These are phyloP conservation scores for Thalassiosira profunda DNA, from an alignment of 108 stramenopile genomes.

Conservation along the genomic window DNA sequence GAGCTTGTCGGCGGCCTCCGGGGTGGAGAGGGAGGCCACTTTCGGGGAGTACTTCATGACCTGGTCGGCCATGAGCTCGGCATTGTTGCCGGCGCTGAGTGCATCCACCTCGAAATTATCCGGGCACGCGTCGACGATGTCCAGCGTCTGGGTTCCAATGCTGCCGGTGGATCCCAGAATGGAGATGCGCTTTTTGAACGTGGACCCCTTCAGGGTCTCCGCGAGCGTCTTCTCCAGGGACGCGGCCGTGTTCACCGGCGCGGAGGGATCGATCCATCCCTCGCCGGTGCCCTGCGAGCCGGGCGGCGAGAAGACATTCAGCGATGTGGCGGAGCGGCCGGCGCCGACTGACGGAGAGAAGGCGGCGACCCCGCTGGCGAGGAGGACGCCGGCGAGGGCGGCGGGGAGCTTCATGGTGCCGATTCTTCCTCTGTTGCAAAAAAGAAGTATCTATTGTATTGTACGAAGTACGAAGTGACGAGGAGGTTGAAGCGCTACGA, in stretches of 20 bases:
- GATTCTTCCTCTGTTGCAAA: too few species aligned
- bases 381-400: conserved; percentile 2
- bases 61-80: conserved; percentile 92
- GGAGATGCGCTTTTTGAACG: conserved; percentile 85
- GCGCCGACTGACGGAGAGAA: background rate
- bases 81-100: conserved; percentile 89
- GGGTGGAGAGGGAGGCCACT: conserved; percentile 70
- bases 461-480: background rate
- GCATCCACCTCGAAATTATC: conserved; percentile 95
- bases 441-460: background rate
- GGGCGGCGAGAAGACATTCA: conserved; percentile 33
- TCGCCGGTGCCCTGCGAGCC: conserved; percentile 78
- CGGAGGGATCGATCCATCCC: conserved; percentile 81
- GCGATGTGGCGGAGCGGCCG: background rate
- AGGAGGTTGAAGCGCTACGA: background rate
- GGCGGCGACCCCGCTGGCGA: background rate
- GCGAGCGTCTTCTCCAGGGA: conserved; percentile 73
- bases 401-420: conserved; percentile 34
- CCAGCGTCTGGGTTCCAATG: conserved; percentile 97
- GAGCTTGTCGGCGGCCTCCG: conserved; percentile 70
- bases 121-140: conserved; percentile 94
- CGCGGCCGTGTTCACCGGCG: conserved; percentile 77
- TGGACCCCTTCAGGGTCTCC: conserved; percentile 78
- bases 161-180: conserved; percentile 93
- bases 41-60: conserved; percentile 87